Evolutionary conservation across 331 rosid species (phyloP).

Genomic region (Quercus tomentella): DNA sequence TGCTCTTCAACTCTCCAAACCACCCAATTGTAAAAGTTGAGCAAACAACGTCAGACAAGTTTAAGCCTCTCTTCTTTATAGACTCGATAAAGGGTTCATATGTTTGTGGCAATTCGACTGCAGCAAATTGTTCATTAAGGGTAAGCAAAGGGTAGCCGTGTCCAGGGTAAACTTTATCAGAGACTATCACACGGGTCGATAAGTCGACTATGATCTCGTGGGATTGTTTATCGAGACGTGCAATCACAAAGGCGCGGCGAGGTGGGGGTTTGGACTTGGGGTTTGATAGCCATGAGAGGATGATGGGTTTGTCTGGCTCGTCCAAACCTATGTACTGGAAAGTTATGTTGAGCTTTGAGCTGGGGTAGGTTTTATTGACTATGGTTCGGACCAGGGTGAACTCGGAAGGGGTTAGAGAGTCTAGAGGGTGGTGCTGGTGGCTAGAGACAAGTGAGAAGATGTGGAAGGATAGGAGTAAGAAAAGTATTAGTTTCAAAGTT

Average conservation of each 20-base stretch:
- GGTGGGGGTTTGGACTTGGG: constrained; percentile 16
- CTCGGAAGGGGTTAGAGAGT: constrained; percentile 47
- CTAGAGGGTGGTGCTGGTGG: constrained; percentile 37
- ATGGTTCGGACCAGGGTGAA: constrained; percentile 27
- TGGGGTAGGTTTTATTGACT: constrained; percentile 18
- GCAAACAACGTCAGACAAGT: constrained; percentile 40
- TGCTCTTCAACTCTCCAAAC: constrained; percentile 47
- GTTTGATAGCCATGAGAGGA: constrained; percentile 43
- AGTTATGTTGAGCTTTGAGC: constrained; percentile 23
- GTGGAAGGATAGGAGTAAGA: neutral
- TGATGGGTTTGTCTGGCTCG: constrained; percentile 46
- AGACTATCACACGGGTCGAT: constrained; percentile 19
- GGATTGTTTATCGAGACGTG: constrained; percentile 29
- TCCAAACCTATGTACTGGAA: constrained; percentile 58
- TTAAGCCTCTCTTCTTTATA: constrained; percentile 40
- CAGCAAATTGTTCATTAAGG: constrained; percentile 21
- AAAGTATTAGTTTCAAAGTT: neutral
- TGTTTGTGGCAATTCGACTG: constrained; percentile 14
- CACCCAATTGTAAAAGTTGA: constrained; percentile 40
- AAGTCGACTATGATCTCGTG: constrained; percentile 40
- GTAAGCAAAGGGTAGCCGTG: constrained; percentile 43
- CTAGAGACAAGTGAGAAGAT: neutral
- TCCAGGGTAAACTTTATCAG: constrained; percentile 28
- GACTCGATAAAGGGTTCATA: constrained; percentile 34
- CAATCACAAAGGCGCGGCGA: constrained; percentile 39